Evolutionary conservation across 2,329 filamentous ascomycete species (phyloP).

Genomic region (Thelonectria blattea): DNA sequence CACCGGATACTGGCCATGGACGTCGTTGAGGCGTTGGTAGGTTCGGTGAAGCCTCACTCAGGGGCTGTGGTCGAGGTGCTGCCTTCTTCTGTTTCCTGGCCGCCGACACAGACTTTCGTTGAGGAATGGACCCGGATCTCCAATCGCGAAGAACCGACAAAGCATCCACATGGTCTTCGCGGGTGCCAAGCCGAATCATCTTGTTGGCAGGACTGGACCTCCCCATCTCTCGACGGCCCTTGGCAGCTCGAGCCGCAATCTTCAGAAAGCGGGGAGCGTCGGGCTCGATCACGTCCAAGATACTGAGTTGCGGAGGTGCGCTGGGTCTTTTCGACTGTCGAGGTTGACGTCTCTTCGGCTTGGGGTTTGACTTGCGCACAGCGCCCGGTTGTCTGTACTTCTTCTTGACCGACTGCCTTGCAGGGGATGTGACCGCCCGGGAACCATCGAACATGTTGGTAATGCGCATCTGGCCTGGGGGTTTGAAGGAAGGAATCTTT

Average conservation of each 20-base stretch:
- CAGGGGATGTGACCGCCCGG: slow-evolving; percentile 9
- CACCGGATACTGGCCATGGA: slow-evolving; percentile 1
- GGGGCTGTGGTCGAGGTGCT: slow-evolving; percentile 21
- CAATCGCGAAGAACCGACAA: slow-evolving; percentile 59
- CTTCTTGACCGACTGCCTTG: slow-evolving; percentile 23
- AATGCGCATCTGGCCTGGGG: slow-evolving; percentile 41
- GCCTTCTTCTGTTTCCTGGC: slow-evolving; percentile 26
- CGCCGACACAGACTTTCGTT: slow-evolving; percentile 44
- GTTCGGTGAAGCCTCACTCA: slow-evolving; percentile 36
- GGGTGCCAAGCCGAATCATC: slow-evolving; percentile 64
- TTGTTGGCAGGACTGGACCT: slow-evolving; percentile 62
- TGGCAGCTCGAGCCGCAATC: slow-evolving; percentile 65
- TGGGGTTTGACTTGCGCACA: slow-evolving; percentile 9
- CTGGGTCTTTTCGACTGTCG: slow-evolving; percentile 10
- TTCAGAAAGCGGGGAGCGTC: slow-evolving; percentile 64
- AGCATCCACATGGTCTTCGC: slow-evolving; percentile 66
- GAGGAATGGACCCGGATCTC: slow-evolving; percentile 59
- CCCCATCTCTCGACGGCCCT: slow-evolving; percentile 54
- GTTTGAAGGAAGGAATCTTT: slow-evolving; percentile 29
- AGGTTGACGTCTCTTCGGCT: slow-evolving; percentile 13
- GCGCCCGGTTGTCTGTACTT: slow-evolving; percentile 25
- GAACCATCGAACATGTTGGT: slow-evolving; percentile 38
- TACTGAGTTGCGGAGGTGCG: slow-evolving; percentile 58
- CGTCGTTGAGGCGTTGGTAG: slow-evolving; percentile 13
- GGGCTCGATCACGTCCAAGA: slow-evolving; percentile 63